Base-by-base conservation (phyloP, 371 early-diverging fungal species). In the Entomophthora muscae region DNA sequence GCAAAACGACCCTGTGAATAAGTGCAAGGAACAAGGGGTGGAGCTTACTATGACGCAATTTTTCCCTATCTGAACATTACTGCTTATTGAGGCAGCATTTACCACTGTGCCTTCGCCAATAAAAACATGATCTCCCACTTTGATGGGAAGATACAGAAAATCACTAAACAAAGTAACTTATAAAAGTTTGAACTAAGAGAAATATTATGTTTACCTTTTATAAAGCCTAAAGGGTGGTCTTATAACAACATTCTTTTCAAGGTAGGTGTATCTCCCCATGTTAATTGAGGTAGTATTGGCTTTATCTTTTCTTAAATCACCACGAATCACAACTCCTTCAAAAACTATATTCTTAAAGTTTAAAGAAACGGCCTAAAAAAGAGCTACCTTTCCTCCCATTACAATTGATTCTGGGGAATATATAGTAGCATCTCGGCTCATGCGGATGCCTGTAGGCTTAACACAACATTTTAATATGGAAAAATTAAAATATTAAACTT, bases 1-100 rank as follows among this genome's bases (percentile, higher is more conserved):
- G 89, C 85, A 72, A 94, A 95, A 22, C 93, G 81, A 1, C 97
- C 94, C 93, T 92, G 70, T 21, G 61, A 3, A 57, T 13, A 28
- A 3, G 17, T 17, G 29, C 21, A 29, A 10, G 5, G 10, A 57
- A 57, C 13, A 29, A 10, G 22, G 21, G 3, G 13, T 21, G 31
- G 22, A 28, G 31, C 57, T 57, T 57, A 57, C 57, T 28, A 57
- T 57, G 13, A 57, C 26, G 22, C 57, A 57, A 26, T 57, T 57
- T 28, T 57, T 57, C 3, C 57, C 57, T 13, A 57, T 57, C 5
- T 22, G 27, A 57, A 57, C 57, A 57, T 57, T 57, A 22, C 31
- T 57, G 12, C 57, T 31, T 29, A 57, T 57, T 28, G 57, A 57
- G 13, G 31, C 29, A 22, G 57, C 57, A 28, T 57, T 57, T 13